Evolutionary conservation across 2,329 filamentous ascomycete genomes (phyloP).

Genomic region (Stemphylium lycopersici): DNA sequence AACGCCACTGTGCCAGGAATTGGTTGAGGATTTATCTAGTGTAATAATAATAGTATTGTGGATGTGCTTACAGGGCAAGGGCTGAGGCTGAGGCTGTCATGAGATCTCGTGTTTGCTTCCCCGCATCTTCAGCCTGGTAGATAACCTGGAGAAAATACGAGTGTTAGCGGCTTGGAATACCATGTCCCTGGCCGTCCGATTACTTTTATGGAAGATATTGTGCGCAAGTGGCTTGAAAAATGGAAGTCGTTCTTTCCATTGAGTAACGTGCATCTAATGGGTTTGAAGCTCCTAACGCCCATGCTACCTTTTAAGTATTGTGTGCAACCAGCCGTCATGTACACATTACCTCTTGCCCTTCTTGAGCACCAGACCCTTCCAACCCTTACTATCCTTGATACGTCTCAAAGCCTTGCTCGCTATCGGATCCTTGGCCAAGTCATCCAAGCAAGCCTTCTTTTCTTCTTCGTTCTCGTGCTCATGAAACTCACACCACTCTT

Average conservation of each 20-base stretch:
- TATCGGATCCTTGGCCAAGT: slow-evolving; percentile 38
- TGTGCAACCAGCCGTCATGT: background rate
- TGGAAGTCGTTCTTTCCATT: background rate
- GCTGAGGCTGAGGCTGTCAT: background rate
- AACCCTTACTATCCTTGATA: slow-evolving; percentile 45
- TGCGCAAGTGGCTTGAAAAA: background rate
- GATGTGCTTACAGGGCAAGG: background rate
- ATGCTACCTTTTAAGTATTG: background rate
- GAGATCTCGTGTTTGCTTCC: slow-evolving; percentile 9
- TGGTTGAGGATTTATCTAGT: background rate
- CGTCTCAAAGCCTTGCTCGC: slow-evolving; percentile 39
- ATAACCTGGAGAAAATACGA: background rate
- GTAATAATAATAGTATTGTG: background rate
- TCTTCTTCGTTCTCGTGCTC: slow-evolving; percentile 44
- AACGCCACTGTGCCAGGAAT: background rate
- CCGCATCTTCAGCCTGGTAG: slow-evolving; percentile 1
- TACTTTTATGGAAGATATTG: background rate
- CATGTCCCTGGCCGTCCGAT: background rate
- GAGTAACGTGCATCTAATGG: background rate
- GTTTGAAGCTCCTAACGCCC: background rate
- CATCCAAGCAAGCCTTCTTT: slow-evolving; percentile 42
- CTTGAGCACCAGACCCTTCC: slow-evolving; percentile 46
- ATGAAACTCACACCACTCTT: slow-evolving; percentile 47
- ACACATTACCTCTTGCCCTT: slow-evolving; percentile 40
- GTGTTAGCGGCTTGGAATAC: background rate